Evolutionary conservation across 768 basidiomycete species (phyloP).

Genomic region (Amanita molliuscula): DNA sequence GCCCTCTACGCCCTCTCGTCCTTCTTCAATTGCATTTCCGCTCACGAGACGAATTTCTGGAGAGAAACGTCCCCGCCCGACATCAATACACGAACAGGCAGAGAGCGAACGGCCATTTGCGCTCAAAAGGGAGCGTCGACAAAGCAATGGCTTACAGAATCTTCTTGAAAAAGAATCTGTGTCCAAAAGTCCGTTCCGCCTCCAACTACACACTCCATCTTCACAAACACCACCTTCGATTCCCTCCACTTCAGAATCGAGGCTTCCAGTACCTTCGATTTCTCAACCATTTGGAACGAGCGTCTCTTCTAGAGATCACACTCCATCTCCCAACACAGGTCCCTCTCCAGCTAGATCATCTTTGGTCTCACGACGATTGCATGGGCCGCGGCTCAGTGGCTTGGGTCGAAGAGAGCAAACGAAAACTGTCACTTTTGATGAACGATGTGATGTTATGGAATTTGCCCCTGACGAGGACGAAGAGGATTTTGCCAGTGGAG

Average conservation of each 20-base stretch:
- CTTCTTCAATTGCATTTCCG: conserved; percentile 23
- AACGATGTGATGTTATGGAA: conserved; percentile 74
- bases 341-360: conserved; percentile 55
- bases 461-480: conserved; percentile 55
- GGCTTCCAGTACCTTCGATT: conserved; percentile 14
- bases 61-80: conserved; percentile 68
- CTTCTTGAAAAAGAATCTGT: conserved; percentile 72
- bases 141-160: conserved; percentile 65
- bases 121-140: conserved; percentile 61
- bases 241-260: conserved; percentile 12
- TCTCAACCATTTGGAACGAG: conserved; percentile 11
- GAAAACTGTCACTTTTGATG: conserved; percentile 75
- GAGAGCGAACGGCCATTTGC: conserved; percentile 62
- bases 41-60: conserved; percentile 50
- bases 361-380: conserved; percentile 61
- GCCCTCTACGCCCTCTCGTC: conserved; percentile 30
- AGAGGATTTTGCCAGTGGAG: conserved; percentile 17
- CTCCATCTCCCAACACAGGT: conserved; percentile 16
- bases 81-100: conserved; percentile 60
- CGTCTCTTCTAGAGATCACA: conserved; percentile 15
- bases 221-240: conserved; percentile 13
- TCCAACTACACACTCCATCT: conserved; percentile 17
- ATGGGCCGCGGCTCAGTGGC: conserved; percentile 60
- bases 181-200: conserved; percentile 65
- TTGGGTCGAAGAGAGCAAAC: conserved; percentile 42